A percentile compares a stretch with the other conserved stretches of the same genome.
phyloP scores from a whole-genome alignment of 1,139 yeast species.

The Casaregolazyma lundiana region DNA sequence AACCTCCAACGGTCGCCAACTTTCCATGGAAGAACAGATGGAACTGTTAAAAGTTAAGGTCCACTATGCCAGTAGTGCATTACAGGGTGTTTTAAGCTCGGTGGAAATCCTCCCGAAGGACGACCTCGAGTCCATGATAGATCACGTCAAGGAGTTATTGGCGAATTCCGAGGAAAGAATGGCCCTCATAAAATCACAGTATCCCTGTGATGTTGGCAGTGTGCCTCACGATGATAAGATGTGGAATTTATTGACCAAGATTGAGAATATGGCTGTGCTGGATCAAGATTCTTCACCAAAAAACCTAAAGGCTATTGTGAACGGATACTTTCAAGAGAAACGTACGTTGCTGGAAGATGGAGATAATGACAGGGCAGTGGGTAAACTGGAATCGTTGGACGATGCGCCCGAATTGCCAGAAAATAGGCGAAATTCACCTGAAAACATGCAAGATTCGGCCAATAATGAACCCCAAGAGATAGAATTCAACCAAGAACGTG shows the following conservation, averaged over 20 bases:
- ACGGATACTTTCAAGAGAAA: neutral
- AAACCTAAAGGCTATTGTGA: neutral
- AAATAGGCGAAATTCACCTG: neutral
- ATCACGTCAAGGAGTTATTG: neutral
- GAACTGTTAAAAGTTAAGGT: neutral
- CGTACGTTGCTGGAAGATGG: neutral
- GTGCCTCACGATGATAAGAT: neutral
- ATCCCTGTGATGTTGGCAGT: neutral
- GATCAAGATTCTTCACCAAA: neutral
- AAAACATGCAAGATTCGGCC: neutral
- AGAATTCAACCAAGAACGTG: too few relatives aligned
- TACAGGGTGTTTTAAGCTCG: neutral
- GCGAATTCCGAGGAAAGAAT: neutral
- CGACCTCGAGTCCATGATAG: neutral
- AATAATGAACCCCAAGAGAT: too few relatives aligned
- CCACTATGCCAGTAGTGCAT: neutral
- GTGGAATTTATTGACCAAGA: neutral
- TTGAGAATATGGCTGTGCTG: neutral
- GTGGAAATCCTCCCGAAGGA: neutral
- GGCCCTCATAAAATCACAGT: neutral
- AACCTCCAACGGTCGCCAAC: neutral
- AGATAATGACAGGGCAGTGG: neutral
- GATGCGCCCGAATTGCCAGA: neutral
- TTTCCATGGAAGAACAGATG: neutral
- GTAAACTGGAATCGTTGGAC: neutral